A percentile compares a stretch with the other conserved stretches of the same genome.
phyloP scores from a whole-genome alignment of 2,329 filamentous ascomycete species.

The Calonectria crousiana region DNA sequence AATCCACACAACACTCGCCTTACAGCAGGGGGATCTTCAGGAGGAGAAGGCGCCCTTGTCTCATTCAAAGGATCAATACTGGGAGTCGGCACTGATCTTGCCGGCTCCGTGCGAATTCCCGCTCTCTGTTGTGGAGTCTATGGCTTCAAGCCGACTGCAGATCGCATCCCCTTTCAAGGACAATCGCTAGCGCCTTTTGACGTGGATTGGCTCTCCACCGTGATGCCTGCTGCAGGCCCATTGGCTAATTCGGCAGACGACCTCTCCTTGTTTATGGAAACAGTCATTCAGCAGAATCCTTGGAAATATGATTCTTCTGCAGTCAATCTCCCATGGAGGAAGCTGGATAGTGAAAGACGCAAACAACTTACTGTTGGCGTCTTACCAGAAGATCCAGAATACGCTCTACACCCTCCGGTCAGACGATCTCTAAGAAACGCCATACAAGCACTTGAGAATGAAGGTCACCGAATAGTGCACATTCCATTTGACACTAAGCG shows the following conservation, averaged over 20 bases:
- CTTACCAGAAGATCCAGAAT: neutral
- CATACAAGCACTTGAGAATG: neutral
- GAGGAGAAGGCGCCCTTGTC: neutral
- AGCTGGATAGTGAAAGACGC: neutral
- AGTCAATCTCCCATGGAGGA: neutral
- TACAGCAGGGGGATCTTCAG: neutral
- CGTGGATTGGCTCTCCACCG: neutral
- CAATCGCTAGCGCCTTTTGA: neutral
- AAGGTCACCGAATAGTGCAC: neutral
- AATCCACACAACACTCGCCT: neutral
- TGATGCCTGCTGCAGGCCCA: neutral
- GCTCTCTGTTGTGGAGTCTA: neutral
- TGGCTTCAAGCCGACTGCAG: neutral
- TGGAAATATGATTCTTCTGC: neutral
- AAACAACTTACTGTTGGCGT: neutral
- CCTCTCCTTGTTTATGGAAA: neutral
- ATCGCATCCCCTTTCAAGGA: neutral
- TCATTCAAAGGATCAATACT: neutral
- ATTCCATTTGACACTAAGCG: neutral
- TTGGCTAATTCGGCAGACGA: neutral
- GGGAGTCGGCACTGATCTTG: neutral
- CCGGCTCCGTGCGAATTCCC: neutral
- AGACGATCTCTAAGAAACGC: neutral
- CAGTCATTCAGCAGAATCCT: neutral
- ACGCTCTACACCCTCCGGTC: neutral